Evolutionary conservation across 495 filamentous ascomycete genomes (phyloP), one percentile per base, ranked within the genome.

Genomic region (Xylaria intraflava): DNA sequence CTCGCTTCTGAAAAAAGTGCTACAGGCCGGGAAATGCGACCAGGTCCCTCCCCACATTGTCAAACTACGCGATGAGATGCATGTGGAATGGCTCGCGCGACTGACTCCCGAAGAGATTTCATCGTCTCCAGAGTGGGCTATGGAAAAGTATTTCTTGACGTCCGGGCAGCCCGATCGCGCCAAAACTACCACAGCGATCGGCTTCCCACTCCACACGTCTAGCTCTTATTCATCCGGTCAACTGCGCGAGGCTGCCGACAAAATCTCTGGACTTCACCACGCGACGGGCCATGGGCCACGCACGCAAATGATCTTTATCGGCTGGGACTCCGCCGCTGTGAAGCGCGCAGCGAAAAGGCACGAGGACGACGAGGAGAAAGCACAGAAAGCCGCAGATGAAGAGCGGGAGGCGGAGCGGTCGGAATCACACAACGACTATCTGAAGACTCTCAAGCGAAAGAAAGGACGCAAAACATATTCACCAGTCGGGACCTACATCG

Each of bases 401-500:
- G 52, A 59, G 24, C 33, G 55, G 35, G 43, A 56, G 20, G 17
- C 61, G 9, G 42, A 57, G 16, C 53, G 50, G 7, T 29, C 41
- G 12, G 47, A 12, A 27, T 49, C 2, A 16, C 52, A 62, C 36
- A 10, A 40, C 17, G 16, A 49, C 17, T 58, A 64, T 33, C 27
- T 55, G 17, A 26, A 56, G 19, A 31, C 26, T 17, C 16, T 24
- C 20, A 31, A 46, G 50, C 41, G 44, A 8, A 50, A 46, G 26
- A 49, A 45, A 27, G 49, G 39, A 14, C 2, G 20, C 12, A 10
- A 26, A 26, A 19, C 22, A 10, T 59, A 54, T 45, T 54, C 58
- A 27, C 53, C 61, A 3, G 52, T 57, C n/a, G 62, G 62, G 14
- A 53, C 50, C 29, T 65, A 62, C 29, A 56, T 57, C 26, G 39